phyloP scores from a whole-genome alignment of 2,329 filamentous ascomycete species.

The Didymella pomorum region DNA sequence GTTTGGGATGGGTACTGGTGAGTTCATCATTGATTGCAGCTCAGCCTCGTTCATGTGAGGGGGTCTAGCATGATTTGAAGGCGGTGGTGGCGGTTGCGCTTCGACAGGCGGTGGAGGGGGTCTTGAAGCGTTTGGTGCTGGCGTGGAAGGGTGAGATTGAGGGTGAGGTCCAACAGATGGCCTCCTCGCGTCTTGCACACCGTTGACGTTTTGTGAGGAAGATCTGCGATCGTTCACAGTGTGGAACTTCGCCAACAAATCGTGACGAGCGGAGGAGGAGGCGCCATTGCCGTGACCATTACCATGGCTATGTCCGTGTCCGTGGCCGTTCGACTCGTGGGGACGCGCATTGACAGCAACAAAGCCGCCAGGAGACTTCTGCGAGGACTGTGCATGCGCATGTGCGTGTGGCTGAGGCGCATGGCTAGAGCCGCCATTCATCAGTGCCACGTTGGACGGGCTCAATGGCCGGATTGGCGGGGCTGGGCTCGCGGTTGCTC shows the following conservation, averaged over 20 bases:
- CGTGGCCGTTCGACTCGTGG: constrained; percentile 44
- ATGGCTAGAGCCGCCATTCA: constrained; percentile 47
- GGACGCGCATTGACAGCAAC: constrained; percentile 65
- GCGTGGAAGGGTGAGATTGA: constrained; percentile 40
- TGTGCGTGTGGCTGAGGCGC: constrained; percentile 15
- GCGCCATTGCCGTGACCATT: constrained; percentile 55
- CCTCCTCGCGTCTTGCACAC: constrained; percentile 34
- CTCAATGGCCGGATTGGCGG: constrained; percentile 48
- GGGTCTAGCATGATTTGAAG: constrained; percentile 29
- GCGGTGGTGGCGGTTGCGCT: constrained; percentile 20
- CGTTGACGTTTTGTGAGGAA: constrained; percentile 39
- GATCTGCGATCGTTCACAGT: constrained; percentile 62
- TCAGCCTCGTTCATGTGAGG: constrained; percentile 48
- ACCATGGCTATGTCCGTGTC: constrained; percentile 1
- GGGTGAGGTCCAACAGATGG: constrained; percentile 40
- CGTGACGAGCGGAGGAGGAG: constrained; percentile 64
- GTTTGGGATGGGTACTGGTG: constrained; percentile 63
- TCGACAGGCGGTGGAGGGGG: constrained; percentile 36
- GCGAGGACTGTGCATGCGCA: constrained; percentile 14
- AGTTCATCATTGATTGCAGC: constrained; percentile 53
- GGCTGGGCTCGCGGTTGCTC: constrained; percentile 59
- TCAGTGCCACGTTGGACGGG: constrained; percentile 53
- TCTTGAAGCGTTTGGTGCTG: constrained; percentile 38
- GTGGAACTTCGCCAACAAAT: constrained; percentile 69
- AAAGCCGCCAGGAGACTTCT: constrained; percentile 61